A percentile compares a stretch with the other conserved stretches of the same genome.
Conservation (phyloP, 2,329 filamentous ascomycete genomes). For the Pseudopyrenochaeta lycopersici region DNA sequence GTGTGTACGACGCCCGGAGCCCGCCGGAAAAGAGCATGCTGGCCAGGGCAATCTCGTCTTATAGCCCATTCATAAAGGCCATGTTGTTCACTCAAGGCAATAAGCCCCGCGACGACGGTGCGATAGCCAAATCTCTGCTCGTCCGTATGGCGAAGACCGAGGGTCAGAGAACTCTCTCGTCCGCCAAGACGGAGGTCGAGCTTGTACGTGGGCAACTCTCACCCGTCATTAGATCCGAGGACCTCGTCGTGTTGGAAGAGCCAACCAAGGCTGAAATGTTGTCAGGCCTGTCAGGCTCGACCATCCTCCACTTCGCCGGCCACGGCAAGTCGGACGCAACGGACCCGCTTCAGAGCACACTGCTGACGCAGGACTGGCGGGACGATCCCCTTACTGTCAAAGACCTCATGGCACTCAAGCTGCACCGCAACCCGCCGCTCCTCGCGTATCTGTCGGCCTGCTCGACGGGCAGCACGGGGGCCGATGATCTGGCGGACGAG, state of each 20-base stretch:
- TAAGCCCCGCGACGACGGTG: background rate
- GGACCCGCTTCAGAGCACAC: background rate
- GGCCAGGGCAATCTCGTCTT: background rate
- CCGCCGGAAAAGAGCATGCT: background rate
- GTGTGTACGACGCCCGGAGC: background rate
- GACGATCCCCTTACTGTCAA: background rate
- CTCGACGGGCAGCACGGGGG: conserved; percentile 24
- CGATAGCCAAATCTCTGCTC: background rate
- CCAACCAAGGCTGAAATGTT: background rate
- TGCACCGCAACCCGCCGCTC: background rate
- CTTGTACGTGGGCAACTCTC: too few relatives aligned
- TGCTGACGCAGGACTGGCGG: background rate
- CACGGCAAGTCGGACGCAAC: background rate
- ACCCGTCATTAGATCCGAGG: background rate
- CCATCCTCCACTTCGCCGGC: background rate
- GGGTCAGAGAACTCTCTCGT: background rate
- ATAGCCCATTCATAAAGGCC: background rate
- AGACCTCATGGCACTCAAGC: too few relatives aligned
- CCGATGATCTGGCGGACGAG: conserved; percentile 41
- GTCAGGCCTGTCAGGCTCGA: background rate
- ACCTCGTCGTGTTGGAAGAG: background rate
- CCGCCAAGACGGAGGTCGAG: background rate
- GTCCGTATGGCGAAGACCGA: background rate
- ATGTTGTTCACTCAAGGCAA: background rate
- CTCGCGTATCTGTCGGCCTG: conserved; percentile 20